A percentile compares a stretch with the other conserved stretches of the same genome.
phyloP scores from a whole-genome alignment of 257 asterid species.

The Gardenia jasminoides region DNA sequence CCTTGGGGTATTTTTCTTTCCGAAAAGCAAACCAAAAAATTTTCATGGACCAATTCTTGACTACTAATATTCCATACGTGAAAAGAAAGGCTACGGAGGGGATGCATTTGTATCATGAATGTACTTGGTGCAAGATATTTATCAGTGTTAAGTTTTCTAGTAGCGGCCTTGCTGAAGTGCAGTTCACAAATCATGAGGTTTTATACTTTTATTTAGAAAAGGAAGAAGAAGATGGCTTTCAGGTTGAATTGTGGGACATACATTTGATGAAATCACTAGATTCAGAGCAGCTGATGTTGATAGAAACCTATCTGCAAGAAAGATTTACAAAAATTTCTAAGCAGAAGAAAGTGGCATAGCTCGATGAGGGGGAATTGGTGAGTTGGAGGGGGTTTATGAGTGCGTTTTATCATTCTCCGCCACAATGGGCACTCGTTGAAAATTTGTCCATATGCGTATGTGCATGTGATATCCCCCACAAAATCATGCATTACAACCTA shows the following conservation, averaged over 20 bases:
- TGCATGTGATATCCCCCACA: too few relatives aligned
- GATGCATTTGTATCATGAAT: not conserved
- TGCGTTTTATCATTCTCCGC: not conserved
- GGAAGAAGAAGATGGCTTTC: not conserved
- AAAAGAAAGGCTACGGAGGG: too few relatives aligned
- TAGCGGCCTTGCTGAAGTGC: not conserved
- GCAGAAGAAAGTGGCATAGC: not conserved
- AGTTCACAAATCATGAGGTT: not conserved
- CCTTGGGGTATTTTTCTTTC: not conserved
- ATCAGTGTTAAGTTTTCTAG: not conserved
- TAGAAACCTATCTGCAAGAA: slow-evolving; percentile 14
- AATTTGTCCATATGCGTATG: not conserved
- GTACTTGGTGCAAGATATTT: not conserved
- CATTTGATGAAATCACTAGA: not conserved
- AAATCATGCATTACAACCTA: not conserved
- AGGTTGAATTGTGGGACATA: not conserved
- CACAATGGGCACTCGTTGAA: not conserved
- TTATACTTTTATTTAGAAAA: too few relatives aligned
- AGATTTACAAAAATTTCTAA: not conserved
- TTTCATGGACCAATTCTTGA: not conserved
- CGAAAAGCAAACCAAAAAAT: too few relatives aligned
- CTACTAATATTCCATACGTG: not conserved
- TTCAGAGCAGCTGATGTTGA: slow-evolving; percentile 6
- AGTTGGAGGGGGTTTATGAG: not conserved
- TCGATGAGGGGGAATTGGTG: not conserved